A percentile compares a stretch with the other conserved stretches of the same genome.
phyloP scores from a whole-genome alignment of 1,139 yeast genomes.

The Candida sojae region DNA sequence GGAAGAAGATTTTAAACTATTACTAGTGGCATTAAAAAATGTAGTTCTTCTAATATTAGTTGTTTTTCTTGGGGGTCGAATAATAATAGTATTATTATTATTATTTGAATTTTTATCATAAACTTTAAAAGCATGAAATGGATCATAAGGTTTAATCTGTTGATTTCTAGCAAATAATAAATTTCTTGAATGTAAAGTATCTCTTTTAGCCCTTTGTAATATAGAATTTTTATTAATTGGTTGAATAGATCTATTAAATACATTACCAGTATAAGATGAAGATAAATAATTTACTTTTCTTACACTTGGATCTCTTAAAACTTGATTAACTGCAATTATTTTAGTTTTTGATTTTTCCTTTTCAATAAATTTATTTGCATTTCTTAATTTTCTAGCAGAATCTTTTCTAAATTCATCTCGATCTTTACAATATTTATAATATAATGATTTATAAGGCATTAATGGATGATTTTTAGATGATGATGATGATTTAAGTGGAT shows the following conservation, averaged over 20 bases:
- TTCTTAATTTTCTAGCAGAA: conserved; percentile 51
- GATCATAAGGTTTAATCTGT: conserved; percentile 21
- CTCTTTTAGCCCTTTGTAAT: conserved; percentile 36
- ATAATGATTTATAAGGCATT: conserved; percentile 46
- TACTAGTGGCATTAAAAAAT: conserved; percentile 9
- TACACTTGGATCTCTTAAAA: conserved; percentile 42
- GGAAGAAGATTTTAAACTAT: not conserved
- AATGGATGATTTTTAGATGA: not conserved
- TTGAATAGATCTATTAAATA: conserved; percentile 2
- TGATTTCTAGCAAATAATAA: conserved; percentile 30
- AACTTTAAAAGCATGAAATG: conserved; percentile 25
- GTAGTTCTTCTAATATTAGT: conserved; percentile 10
- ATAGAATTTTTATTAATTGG: conserved; percentile 27
- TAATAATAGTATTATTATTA: not conserved
- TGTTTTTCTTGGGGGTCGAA: conserved; percentile 9
- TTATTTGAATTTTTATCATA: not conserved
- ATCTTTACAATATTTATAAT: conserved; percentile 44
- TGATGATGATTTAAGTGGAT: not conserved
- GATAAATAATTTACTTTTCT: conserved; percentile 17
- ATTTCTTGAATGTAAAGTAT: conserved; percentile 29
- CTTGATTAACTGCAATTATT: conserved; percentile 40
- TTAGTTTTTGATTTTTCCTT: conserved; percentile 48
- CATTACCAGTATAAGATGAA: not conserved
- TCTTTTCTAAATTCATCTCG: conserved; percentile 48
- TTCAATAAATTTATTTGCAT: conserved; percentile 42